Evolutionary conservation across 2,329 filamentous ascomycete species (phyloP).

Genomic region (Aspergillus pseudoglaucus): DNA sequence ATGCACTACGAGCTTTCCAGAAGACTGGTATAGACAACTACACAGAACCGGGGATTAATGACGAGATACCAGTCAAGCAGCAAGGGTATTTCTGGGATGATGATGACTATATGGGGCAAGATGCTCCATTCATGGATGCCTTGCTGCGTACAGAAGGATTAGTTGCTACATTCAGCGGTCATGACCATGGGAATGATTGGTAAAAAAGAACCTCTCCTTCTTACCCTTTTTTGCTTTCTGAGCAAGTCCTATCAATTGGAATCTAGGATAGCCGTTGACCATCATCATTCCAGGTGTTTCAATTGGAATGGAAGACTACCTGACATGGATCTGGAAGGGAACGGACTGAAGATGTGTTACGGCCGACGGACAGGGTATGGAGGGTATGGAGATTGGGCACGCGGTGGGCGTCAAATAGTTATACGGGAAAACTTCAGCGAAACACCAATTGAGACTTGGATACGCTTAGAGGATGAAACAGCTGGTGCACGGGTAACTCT

Average conservation of each 20-base stretch:
- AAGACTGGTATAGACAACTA: slow-evolving; percentile 36
- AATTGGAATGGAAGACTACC: slow-evolving; percentile 29
- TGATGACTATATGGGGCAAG: slow-evolving; percentile 40
- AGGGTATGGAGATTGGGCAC: slow-evolving; percentile 59
- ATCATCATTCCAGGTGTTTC: slow-evolving; percentile 28
- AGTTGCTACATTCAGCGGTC: slow-evolving; percentile 56
- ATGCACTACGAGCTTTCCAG: slow-evolving; percentile 39
- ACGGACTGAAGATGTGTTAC: slow-evolving; percentile 48
- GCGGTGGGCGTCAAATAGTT: slow-evolving; percentile 53
- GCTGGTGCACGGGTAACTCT: slow-evolving; percentile 48
- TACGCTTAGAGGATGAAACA: slow-evolving; percentile 52
- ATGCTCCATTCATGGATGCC: slow-evolving; percentile 58
- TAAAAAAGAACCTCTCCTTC: slow-evolving; percentile 31
- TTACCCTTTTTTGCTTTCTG: no score
- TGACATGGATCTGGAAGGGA: slow-evolving; percentile 31
- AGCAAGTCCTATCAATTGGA: no score
- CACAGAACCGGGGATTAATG: slow-evolving; percentile 44
- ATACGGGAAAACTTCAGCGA: slow-evolving; percentile 41
- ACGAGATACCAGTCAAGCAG: slow-evolving; percentile 33
- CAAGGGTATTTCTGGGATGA: slow-evolving; percentile 13
- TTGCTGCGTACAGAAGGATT: slow-evolving; percentile 53
- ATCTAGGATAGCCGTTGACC: no score
- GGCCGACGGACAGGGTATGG: slow-evolving; percentile 64
- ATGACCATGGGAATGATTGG: slow-evolving; percentile 61
- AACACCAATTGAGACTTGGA: slow-evolving; percentile 49